These are phyloP conservation scores for Candida smagusa DNA, from an alignment of 1,139 yeast species.

Conservation along the genomic window DNA sequence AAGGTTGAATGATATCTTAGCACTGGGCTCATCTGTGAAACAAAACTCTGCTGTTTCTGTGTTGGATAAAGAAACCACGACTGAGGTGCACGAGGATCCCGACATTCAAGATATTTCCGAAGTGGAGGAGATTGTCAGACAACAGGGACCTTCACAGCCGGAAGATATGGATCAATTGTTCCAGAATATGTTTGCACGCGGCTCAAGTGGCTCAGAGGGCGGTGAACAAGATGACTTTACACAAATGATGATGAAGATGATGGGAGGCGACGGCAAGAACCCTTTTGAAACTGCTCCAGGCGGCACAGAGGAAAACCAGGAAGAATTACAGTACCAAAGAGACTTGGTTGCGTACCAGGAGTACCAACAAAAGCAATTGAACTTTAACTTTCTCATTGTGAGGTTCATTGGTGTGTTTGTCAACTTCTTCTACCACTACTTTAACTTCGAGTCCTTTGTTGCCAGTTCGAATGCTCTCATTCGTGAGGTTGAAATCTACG, in stretches of 20 bases:
- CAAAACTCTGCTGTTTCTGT: slow-evolving; percentile 30
- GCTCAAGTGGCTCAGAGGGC: slow-evolving; percentile 9
- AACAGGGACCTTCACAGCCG: slow-evolving; percentile 14
- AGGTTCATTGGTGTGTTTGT: slow-evolving; percentile 24
- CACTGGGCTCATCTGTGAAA: slow-evolving; percentile 43
- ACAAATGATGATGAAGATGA: slow-evolving; percentile 29
- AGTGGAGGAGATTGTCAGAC: slow-evolving; percentile 9
- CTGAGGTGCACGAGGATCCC: slow-evolving; percentile 29
- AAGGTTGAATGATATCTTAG: slow-evolving; percentile 48
- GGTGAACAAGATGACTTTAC: slow-evolving; percentile 26
- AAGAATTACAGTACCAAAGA: slow-evolving; percentile 26
- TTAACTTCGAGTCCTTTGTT: slow-evolving; percentile 20
- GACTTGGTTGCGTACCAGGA: slow-evolving; percentile 29
- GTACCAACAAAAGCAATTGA: slow-evolving; percentile 34
- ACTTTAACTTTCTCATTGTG: slow-evolving; percentile 29
- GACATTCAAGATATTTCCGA: slow-evolving; percentile 29
- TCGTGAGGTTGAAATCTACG: slow-evolving; percentile 18
- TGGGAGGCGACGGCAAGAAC: slow-evolving; percentile 10
- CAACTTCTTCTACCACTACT: slow-evolving; percentile 38
- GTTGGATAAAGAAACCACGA: slow-evolving; percentile 21
- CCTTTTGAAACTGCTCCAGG: slow-evolving; percentile 13
- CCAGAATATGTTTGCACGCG: slow-evolving; percentile 24
- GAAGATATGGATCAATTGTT: slow-evolving; percentile 36
- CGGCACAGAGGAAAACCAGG: slow-evolving; percentile 14
- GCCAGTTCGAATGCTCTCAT: slow-evolving; percentile 31